Conservation (phyloP, 768 basidiomycete genomes). For the Neoboletus brunneissimus region DNA sequence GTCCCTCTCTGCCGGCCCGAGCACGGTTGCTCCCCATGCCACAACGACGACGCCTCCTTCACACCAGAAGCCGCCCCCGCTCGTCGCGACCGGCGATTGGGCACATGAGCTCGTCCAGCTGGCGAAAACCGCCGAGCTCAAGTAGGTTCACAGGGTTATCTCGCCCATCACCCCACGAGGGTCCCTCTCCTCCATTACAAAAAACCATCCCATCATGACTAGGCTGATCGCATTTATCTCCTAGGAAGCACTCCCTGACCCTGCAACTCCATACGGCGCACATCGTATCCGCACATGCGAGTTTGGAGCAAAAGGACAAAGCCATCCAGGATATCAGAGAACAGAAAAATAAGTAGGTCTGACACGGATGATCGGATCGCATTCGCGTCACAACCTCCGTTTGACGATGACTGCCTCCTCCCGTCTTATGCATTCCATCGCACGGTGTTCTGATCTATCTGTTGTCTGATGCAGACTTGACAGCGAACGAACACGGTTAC, state of each 20-base stretch:
- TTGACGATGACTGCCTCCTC: background rate
- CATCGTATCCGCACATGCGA: constrained; percentile 78
- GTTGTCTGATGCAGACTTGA: constrained; percentile 50
- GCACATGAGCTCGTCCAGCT: constrained; percentile 82
- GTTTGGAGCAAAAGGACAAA: constrained; percentile 73
- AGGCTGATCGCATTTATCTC: constrained; percentile 8
- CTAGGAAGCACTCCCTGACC: constrained; percentile 79
- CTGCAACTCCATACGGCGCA: constrained; percentile 85
- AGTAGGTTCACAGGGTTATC: constrained; percentile 48
- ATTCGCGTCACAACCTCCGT: background rate
- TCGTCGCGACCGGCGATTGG: constrained; percentile 84
- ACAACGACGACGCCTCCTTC: constrained; percentile 24
- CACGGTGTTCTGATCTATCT: constrained; percentile 15
- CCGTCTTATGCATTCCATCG: background rate
- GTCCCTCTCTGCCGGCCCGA: constrained; percentile 32
- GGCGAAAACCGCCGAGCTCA: constrained; percentile 84
- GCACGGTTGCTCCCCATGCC: constrained; percentile 32
- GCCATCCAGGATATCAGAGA: constrained; percentile 79
- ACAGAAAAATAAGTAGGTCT: constrained; percentile 76
- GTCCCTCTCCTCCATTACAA: background rate
- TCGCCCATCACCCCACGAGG: background rate
- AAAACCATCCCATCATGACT: background rate
- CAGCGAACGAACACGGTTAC: constrained; percentile 66
- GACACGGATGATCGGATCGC: constrained; percentile 3
- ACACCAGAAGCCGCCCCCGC: constrained; percentile 39